These are phyloP conservation scores for Taiozyma sp. DNA, from an alignment of 1,139 yeast species.

Conservation along the genomic window DNA sequence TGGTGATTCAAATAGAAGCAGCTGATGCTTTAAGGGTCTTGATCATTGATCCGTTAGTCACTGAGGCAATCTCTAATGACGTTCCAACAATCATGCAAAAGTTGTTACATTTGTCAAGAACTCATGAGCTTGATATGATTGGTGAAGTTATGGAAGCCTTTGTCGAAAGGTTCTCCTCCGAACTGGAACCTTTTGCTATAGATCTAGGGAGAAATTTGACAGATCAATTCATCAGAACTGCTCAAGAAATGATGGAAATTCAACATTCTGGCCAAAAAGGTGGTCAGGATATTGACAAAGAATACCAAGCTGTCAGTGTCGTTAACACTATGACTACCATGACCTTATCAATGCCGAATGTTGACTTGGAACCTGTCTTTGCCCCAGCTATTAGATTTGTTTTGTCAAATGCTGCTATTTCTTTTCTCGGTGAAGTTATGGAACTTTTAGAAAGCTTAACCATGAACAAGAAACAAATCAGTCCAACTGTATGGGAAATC, in stretches of 20 bases:
- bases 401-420: conserved; percentile 59
- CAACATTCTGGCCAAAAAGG: conserved; percentile 32
- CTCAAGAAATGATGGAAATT: conserved; percentile 55
- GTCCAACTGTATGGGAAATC: conserved; percentile 31
- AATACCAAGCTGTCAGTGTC: conserved; percentile 83
- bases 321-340: conserved; percentile 86
- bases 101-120: conserved; percentile 68
- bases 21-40: conserved; percentile 84
- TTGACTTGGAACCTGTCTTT: conserved; percentile 65
- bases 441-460: conserved; percentile 52
- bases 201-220: conserved; percentile 74
- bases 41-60: conserved; percentile 60
- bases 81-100: conserved; percentile 82
- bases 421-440: conserved; percentile 72
- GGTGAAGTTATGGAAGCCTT: conserved; percentile 93
- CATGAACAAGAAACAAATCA: conserved; percentile 13
- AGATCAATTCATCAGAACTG: conserved; percentile 71
- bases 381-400: conserved; percentile 69
- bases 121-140: conserved; percentile 80
- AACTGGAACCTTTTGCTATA: conserved; percentile 87
- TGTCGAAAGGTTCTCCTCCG: conserved; percentile 82
- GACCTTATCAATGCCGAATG: conserved; percentile 74
- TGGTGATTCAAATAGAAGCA: conserved; percentile 83
- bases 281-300: conserved; percentile 60
- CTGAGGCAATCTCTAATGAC: conserved; percentile 59